A percentile compares a stretch with the other conserved stretches of the same genome.
Conservation (phyloP, 2,329 filamentous ascomycete genomes). For the Trichoderma lentiforme region DNA sequence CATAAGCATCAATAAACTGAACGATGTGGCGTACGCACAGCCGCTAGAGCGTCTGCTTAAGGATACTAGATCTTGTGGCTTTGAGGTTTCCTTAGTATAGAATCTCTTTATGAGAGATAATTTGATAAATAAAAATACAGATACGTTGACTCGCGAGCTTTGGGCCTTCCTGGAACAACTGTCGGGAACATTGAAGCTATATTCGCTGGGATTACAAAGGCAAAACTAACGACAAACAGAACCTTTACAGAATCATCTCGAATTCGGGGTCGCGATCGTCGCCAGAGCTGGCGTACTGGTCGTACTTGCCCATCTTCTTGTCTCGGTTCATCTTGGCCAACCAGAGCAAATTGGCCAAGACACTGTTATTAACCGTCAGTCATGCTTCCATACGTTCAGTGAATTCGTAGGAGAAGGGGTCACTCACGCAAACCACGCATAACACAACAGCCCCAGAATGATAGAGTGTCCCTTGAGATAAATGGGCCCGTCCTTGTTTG, state of each 20-base stretch:
- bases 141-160: not conserved
- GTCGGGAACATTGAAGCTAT: not conserved
- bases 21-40: no score
- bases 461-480: conserved; percentile 61
- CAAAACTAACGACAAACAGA: not conserved
- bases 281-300: conserved; percentile 51
- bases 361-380: conserved; percentile 35
- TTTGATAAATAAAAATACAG: not conserved
- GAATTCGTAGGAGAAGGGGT: conserved; percentile 20
- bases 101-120: not conserved
- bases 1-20: no score
- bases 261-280: conserved; percentile 65
- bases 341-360: conserved; percentile 59
- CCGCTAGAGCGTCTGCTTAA: no score
- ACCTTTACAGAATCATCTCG: conserved; percentile 52
- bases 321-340: conserved; percentile 62
- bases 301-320: conserved; percentile 58
- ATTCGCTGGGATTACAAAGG: not conserved
- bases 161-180: not conserved
- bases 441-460: conserved; percentile 57
- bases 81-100: not conserved
- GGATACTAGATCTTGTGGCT: not conserved
- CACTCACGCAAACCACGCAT: conserved; percentile 61
- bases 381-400: not conserved
- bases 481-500: conserved; percentile 50